Evolutionary conservation across 495 filamentous ascomycete species (phyloP).

Genomic region (Neurospora sp.): DNA sequence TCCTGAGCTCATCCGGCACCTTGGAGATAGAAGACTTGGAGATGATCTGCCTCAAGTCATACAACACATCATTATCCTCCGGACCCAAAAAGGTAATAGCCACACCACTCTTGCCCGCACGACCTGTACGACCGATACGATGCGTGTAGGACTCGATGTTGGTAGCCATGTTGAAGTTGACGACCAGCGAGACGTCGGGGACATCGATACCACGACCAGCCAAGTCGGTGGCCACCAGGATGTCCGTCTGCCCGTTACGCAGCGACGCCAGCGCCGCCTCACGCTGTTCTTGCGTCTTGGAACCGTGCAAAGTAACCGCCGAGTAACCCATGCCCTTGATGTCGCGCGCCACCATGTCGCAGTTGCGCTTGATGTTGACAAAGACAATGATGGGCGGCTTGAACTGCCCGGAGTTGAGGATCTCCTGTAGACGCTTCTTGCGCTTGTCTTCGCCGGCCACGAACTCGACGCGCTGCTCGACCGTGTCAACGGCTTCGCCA

Average conservation of each 20-base stretch:
- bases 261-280: conserved; percentile 87
- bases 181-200: conserved; percentile 80
- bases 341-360: conserved; percentile 88
- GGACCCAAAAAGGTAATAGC: conserved; percentile 93
- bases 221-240: conserved; percentile 95
- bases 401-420: conserved; percentile 79
- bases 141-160: conserved; percentile 96
- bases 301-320: conserved; percentile 84
- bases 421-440: conserved; percentile 91
- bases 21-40: conserved; percentile 82
- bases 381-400: conserved; percentile 94
- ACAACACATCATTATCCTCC: conserved; percentile 89
- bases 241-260: conserved; percentile 65
- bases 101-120: conserved; percentile 96
- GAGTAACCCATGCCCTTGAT: conserved; percentile 93
- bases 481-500: conserved; percentile 96
- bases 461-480: conserved; percentile 95
- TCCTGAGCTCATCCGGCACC: conserved; percentile 85
- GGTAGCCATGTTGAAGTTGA: conserved; percentile 98
- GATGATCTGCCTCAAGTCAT: conserved; percentile 94
- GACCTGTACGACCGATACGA: conserved; percentile 93
- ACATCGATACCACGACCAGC: conserved; percentile 98
- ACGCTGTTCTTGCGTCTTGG: conserved; percentile 95
- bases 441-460: conserved; percentile 87
- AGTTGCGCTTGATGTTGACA: conserved; percentile 99